Conservation (phyloP, 306 rosid species). For the Cucumis sativus region Cucumber_9930_V3 NC_026661.2:16206001-16206500, state of each 20-base stretch:
- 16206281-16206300: not conserved
- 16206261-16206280: not conserved
- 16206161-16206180: not conserved
- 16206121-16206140: slow-evolving; percentile 26
- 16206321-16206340: not conserved
- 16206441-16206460: no score
- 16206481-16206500: no score
- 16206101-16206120: slow-evolving; percentile 3
- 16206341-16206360: not conserved
- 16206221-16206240: not conserved
- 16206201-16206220: not conserved
- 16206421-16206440: not conserved
- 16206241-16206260: not conserved
- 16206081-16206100: not conserved
- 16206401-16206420: not conserved
- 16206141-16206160: not conserved
- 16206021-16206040: slow-evolving; percentile 16
- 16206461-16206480: no score
- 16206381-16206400: not conserved
- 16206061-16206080: slow-evolving; percentile 23
- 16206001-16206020: slow-evolving; percentile 50
- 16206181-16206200: not conserved
- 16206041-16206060: slow-evolving; percentile 28
- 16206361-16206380: not conserved
- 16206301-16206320: not conserved